Evolutionary conservation across 306 rosid species (phyloP).

Genomic region (Acacia confusa): DNA sequence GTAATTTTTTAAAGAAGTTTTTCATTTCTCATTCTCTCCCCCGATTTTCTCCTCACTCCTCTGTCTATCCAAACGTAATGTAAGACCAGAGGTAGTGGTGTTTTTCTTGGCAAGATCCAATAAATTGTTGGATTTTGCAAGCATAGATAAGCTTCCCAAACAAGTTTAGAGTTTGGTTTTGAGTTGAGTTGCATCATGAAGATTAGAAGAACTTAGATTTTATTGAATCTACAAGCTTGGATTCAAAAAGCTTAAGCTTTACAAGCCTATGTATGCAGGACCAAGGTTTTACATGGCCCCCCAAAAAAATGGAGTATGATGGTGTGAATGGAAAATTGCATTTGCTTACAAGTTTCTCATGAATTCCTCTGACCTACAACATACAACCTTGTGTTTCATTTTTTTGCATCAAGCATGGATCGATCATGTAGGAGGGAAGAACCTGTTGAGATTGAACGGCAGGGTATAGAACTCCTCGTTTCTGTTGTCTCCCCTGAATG

Average conservation of each 20-base stretch:
- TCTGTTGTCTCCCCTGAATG: conserved; percentile 90
- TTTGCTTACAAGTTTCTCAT: conserved; percentile 24
- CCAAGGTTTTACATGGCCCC: conserved; percentile 35
- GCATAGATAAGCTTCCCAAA: too few relatives aligned
- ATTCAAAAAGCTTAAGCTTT: conserved; percentile 1
- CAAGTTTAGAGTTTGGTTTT: too few relatives aligned
- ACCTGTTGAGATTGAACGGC: conserved; percentile 93
- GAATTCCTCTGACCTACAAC: background rate
- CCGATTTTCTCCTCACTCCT: too few relatives aligned
- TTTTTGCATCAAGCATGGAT: background rate
- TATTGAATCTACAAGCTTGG: conserved; percentile 32
- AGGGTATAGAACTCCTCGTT: conserved; percentile 92
- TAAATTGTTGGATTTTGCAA: too few relatives aligned
- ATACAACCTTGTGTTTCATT: background rate
- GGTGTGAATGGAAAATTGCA: conserved; percentile 25
- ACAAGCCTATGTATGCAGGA: conserved; percentile 28
- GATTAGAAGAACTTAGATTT: background rate
- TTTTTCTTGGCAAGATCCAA: too few relatives aligned
- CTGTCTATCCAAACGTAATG: too few relatives aligned
- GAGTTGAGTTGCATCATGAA: background rate
- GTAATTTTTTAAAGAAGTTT: too few relatives aligned
- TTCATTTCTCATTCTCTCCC: too few relatives aligned
- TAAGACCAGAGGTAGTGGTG: too few relatives aligned
- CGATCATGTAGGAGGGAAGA: conserved; percentile 79
- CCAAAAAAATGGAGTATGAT: conserved; percentile 29